Base-by-base conservation (phyloP, 192 early-diverging fungal species). In the Podila clonocystis region DNA sequence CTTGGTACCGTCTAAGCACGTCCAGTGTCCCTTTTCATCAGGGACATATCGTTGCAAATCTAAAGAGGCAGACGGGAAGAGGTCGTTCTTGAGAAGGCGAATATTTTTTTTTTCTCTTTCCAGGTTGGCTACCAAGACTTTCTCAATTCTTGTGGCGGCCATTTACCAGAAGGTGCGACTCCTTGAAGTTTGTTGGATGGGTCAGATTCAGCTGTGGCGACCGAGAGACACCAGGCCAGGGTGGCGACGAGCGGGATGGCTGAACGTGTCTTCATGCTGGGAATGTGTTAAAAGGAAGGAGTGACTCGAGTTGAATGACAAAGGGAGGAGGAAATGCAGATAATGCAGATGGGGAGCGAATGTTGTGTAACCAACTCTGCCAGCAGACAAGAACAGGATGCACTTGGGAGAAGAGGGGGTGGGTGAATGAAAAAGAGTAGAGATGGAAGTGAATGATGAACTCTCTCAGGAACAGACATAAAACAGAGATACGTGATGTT, bases 1-100 rank as follows among this genome's bases (percentile, higher is more conserved):
- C 31, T 85, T 85, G 9, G 91, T 90, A 8, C 89, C 90, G 71
- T 97, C 95, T 24, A 95, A 80, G 67, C 97, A 98, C 1, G 24
- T 82, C 82, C 93, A 95, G 8, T 83, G 45, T 6, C 29, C 22
- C 19, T 31, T 29, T 3, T 19, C 67, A 28, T 77, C 64, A 17
- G 72, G 68, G 4, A 64, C 65, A 31, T 67, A 67, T 57, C 58
- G 26, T 4, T 72, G 57, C 38, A 63, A 65, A 22, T 50, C 69
- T 79, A 66, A 36, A 9, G 34, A 36, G 34, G 34, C 34, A 36
- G 8, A 7, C 34, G 34, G 9, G 33, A 36, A 9, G 34, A 36
- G 34, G 34, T 36, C 8, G 34, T 9, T 1, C 34, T 36, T 36
- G 34, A n/a, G 9, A 36, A 36, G 9, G 34, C 9, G 9, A 36